These are phyloP conservation scores for Thermothielavioides terrestris DNA, from an alignment of 495 filamentous ascomycete genomes.

Conservation along the genomic window DNA sequence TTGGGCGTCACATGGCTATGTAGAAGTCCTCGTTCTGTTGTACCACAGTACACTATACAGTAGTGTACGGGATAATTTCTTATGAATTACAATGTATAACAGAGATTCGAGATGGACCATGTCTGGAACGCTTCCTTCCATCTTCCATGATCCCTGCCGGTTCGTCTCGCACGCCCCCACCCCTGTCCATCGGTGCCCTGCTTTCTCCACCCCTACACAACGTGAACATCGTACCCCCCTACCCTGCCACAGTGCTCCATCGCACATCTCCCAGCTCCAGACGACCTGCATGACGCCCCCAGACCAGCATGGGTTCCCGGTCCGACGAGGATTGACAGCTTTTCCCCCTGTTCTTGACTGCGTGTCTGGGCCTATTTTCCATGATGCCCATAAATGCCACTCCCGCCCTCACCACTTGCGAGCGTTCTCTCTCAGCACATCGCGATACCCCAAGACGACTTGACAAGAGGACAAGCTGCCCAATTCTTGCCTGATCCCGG, in stretches of 20 bases:
- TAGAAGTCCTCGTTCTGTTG: no score
- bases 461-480: not conserved
- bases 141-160: constrained; percentile 10
- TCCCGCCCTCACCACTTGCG: constrained; percentile 9
- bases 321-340: constrained; percentile 11
- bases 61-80: no score
- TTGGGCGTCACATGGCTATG: no score
- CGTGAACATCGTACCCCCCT: no score
- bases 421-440: not conserved
- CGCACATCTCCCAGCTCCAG: not conserved
- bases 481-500: no score
- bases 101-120: no score
- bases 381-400: constrained; percentile 17
- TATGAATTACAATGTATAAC: no score
- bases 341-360: not conserved
- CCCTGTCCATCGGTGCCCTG: constrained; percentile 5
- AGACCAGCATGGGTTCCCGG: constrained; percentile 23
- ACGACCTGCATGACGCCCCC: constrained; percentile 14
- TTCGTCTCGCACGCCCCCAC: constrained; percentile 4
- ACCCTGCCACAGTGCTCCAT: no score
- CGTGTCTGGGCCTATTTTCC: constrained; percentile 4
- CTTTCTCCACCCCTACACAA: not conserved
- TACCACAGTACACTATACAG: no score
- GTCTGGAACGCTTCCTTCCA: constrained; percentile 6
- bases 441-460: not conserved